A percentile compares a stretch with the other conserved stretches of the same genome.
phyloP scores from a whole-genome alignment of 139 green algal species.

The Chlorella vulgaris region DNA sequence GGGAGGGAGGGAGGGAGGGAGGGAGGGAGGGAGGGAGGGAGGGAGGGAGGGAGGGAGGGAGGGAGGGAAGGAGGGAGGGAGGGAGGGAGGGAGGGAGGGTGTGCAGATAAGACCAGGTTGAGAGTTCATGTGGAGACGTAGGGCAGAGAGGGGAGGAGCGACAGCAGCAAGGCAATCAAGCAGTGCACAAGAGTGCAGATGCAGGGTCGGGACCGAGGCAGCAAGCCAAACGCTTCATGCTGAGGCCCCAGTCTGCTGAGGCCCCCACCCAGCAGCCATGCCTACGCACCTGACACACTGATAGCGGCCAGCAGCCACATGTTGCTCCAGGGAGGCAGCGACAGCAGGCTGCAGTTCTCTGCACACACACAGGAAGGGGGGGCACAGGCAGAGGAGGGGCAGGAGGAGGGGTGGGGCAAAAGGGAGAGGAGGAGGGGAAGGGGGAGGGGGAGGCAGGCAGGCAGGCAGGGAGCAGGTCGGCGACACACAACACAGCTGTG shows the following conservation, averaged over 20 bases:
- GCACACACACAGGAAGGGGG: neutral
- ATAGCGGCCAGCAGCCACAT: conserved; percentile 90
- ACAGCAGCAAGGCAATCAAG: no score
- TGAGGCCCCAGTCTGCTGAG: neutral
- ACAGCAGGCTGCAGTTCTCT: conserved; percentile 82
- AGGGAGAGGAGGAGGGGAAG: neutral
- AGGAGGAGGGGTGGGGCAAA: neutral
- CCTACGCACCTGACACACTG: conserved; percentile 57
- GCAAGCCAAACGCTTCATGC: neutral
- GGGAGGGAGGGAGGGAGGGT: no score
- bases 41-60: neutral
- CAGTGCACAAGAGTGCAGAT: no score
- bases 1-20: neutral
- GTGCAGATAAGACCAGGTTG: no score
- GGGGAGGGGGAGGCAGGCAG: neutral
- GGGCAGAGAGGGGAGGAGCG: no score
- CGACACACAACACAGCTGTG: no score
- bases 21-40: neutral
- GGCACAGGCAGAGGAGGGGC: neutral
- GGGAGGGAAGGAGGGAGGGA: neutral
- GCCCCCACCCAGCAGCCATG: neutral
- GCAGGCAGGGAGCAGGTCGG: no score
- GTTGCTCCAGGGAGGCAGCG: conserved; percentile 88
- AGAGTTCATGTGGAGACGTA: no score
- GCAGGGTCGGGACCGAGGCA: neutral